Percentiles rank a stretch among this genome's conserved stretches.
phyloP scores from a whole-genome alignment of 2,329 filamentous ascomycete genomes.

The Trichoderma afroharzianum region DNA sequence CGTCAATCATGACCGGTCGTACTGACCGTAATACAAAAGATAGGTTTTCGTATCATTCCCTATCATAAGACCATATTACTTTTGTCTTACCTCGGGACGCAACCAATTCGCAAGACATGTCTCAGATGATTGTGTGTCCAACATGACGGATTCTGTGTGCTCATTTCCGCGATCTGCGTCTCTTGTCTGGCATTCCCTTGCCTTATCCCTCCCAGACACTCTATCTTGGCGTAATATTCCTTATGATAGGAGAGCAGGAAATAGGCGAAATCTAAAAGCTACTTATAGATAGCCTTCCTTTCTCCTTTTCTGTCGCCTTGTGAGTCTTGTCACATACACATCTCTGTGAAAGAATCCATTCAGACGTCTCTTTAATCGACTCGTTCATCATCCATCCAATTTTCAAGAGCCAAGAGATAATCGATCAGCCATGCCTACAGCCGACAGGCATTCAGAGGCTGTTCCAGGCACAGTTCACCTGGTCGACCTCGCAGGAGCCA shows the following conservation, averaged over 20 bases:
- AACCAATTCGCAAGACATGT: background rate
- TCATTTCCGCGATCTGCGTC: background rate
- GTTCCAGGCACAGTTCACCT: background rate
- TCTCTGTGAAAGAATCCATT: background rate
- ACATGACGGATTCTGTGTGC: background rate
- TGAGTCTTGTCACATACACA: background rate
- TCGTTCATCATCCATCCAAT: background rate
- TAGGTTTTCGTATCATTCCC: background rate
- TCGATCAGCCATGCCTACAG: background rate
- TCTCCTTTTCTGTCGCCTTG: background rate
- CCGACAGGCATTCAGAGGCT: background rate
- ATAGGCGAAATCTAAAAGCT: background rate
- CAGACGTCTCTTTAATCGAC: background rate
- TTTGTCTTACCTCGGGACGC: background rate
- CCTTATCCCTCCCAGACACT: accelerated
- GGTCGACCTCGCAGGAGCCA: background rate
- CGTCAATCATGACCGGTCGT: background rate
- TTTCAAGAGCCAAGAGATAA: background rate
- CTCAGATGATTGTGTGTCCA: background rate
- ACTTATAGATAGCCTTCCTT: background rate
- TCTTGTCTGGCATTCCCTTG: background rate
- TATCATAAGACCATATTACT: background rate
- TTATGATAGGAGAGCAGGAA: background rate
- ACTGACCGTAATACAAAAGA: background rate
- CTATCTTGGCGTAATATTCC: background rate